These are phyloP conservation scores for Skeletonema grethae DNA, from an alignment of 108 stramenopile genomes.

Conservation along the genomic window DNA sequence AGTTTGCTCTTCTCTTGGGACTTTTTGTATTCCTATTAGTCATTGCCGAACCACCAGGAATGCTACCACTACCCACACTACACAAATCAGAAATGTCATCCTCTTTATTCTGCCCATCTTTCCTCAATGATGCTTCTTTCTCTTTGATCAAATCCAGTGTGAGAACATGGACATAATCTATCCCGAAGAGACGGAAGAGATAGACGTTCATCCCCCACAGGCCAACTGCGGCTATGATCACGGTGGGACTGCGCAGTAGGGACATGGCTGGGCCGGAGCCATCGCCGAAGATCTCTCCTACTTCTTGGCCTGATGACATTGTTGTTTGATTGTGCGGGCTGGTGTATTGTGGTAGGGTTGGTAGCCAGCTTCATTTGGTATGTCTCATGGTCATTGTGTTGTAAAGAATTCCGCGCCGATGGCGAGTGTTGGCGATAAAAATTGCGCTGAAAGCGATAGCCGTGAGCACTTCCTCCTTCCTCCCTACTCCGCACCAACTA, in stretches of 20 bases:
- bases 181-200: constrained; percentile 74
- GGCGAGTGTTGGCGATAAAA: too few species aligned
- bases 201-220: constrained; percentile 91
- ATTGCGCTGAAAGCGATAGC: too few species aligned
- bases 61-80: constrained; percentile 5
- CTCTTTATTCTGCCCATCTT: constrained; percentile 33
- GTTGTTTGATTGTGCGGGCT: background rate
- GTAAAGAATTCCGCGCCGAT: too few species aligned
- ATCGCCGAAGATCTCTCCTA: constrained; percentile 80
- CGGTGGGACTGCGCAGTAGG: constrained; percentile 81
- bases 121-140: constrained; percentile 30
- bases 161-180: constrained; percentile 76
- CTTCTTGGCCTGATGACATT: constrained; percentile 88
- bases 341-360: background rate
- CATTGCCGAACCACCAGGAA: background rate
- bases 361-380: background rate
- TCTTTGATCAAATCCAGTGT: constrained; percentile 70
- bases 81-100: constrained; percentile 3
- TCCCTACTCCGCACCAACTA: too few species aligned
- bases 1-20: constrained; percentile 1
- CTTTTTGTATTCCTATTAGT: constrained; percentile 12
- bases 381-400: background rate
- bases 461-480: too few species aligned
- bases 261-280: constrained; percentile 80
- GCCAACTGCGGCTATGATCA: constrained; percentile 77